Conservation (phyloP, 2,329 filamentous ascomycete species). For the Penicillium fuscoglaucum region DNA sequence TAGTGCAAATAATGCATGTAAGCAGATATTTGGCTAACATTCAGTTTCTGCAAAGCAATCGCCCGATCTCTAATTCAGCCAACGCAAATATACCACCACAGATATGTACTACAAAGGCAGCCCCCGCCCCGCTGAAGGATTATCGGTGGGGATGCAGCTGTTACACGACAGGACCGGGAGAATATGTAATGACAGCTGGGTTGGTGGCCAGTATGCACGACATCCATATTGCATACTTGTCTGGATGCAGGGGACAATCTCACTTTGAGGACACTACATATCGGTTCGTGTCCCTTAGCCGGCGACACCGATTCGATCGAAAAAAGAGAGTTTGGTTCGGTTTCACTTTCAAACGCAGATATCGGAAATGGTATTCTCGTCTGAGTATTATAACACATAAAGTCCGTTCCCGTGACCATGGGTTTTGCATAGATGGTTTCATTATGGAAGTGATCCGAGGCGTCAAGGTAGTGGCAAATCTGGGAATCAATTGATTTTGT, state of each 20-base stretch:
- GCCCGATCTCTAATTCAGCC: background rate
- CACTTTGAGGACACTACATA: background rate
- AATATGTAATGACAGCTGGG: background rate
- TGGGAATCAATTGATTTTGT: background rate
- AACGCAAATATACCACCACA: background rate
- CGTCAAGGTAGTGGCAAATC: background rate
- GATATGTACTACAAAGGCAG: background rate
- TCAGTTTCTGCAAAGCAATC: background rate
- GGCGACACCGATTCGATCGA: background rate
- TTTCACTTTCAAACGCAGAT: background rate
- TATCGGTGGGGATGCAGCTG: background rate
- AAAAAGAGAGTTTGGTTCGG: background rate
- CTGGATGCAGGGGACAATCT: background rate
- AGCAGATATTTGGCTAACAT: background rate
- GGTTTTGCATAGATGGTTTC: background rate
- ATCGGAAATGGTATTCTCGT: background rate
- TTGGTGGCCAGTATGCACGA: background rate
- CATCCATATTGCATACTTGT: background rate
- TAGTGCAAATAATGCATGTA: background rate
- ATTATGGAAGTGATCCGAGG: background rate
- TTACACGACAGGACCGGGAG: background rate
- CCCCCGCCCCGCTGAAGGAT: background rate
- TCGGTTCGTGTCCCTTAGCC: background rate
- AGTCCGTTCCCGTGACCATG: background rate
- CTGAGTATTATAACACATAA: conserved; percentile 5